These are phyloP conservation scores for Candida palmyrensis DNA, from an alignment of 805 yeast genomes.

Conservation along the genomic window DNA sequence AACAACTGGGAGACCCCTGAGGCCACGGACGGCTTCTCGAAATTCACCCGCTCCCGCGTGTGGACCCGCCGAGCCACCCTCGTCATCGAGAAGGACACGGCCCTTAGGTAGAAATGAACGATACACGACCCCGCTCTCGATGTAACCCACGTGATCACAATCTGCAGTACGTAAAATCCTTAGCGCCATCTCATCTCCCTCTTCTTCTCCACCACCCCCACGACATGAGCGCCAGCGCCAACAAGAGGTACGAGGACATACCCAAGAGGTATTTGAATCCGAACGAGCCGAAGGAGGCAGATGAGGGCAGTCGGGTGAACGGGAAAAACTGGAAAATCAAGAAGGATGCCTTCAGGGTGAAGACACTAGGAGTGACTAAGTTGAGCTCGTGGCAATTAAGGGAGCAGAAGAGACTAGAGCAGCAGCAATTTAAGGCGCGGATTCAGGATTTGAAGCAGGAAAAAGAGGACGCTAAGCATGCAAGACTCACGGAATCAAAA, in stretches of 20 bases:
- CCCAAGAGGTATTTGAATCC: conserved; percentile 34
- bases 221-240: conserved; percentile 27
- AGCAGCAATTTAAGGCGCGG: conserved; percentile 62
- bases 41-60: conserved; percentile 47
- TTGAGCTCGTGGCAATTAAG: conserved; percentile 58
- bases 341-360: conserved; percentile 64
- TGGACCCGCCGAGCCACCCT: conserved; percentile 46
- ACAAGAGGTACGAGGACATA: conserved; percentile 23
- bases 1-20: conserved; percentile 43
- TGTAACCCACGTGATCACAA: no score
- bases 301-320: conserved; percentile 48
- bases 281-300: conserved; percentile 25
- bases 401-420: conserved; percentile 60
- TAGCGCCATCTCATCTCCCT: no score
- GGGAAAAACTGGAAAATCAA: conserved; percentile 72
- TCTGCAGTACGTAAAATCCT: no score
- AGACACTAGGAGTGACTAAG: conserved; percentile 50
- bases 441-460: conserved; percentile 73
- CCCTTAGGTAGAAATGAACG: no score
- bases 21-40: conserved; percentile 40
- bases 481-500: conserved; percentile 52
- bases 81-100: conserved; percentile 22
- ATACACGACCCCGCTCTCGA: no score
- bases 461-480: conserved; percentile 56
- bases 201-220: no score